Evolutionary conservation across 2,329 filamentous ascomycete genomes (phyloP).

Genomic region (Trichoderma afroharzianum): DNA sequence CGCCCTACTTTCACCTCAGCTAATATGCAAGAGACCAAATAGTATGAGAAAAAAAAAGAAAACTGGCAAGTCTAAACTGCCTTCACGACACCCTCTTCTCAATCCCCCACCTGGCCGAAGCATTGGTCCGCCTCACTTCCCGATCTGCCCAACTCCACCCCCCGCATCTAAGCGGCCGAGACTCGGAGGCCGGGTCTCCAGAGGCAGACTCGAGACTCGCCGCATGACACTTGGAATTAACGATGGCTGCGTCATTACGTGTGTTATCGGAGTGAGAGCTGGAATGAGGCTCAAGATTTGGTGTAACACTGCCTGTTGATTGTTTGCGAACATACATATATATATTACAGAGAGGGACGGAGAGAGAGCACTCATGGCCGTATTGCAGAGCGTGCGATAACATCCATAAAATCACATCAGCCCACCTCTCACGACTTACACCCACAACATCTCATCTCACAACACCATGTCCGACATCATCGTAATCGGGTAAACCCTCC

Average conservation of each 20-base stretch:
- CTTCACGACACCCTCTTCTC: neutral
- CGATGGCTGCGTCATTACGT: neutral
- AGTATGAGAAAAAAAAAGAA: neutral
- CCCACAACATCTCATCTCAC: neutral
- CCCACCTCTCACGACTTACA: neutral
- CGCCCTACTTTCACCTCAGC: neutral
- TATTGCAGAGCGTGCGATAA: neutral
- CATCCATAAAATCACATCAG: neutral
- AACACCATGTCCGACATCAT: constrained; percentile 24
- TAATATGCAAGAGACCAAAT: neutral
- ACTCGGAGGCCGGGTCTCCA: constrained; percentile 1
- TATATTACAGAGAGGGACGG: neutral
- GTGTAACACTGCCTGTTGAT: neutral
- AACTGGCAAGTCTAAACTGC: neutral
- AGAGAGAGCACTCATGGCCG: neutral
- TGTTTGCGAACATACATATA: neutral
- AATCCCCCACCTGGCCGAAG: neutral
- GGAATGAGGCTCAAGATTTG: neutral
- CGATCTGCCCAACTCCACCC: constrained; percentile 3
- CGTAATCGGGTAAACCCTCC: constrained; percentile 26
- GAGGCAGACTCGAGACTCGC: neutral
- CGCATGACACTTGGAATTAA: neutral
- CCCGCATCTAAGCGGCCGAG: constrained; percentile 6
- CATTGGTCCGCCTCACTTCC: neutral
- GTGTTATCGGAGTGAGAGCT: neutral